Conservation (phyloP, 2,329 filamentous ascomycete species). For the Cephalotrichum gorgonifer region DNA sequence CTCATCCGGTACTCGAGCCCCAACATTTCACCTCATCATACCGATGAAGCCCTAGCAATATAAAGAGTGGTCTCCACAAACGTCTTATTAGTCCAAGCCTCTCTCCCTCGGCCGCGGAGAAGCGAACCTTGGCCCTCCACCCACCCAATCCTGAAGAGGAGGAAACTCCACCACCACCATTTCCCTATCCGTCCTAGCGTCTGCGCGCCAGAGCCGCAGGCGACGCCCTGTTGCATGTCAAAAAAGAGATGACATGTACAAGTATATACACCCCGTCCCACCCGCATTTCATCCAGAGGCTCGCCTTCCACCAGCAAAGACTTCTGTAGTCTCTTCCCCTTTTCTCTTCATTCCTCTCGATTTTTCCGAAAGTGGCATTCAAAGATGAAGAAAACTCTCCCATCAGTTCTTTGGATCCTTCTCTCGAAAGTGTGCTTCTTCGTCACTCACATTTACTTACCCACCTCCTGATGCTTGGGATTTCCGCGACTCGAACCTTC, state of each 20-base stretch:
- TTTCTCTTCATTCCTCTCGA: background rate
- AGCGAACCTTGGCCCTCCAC: no score
- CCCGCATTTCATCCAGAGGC: background rate
- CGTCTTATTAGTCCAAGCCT: no score
- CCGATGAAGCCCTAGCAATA: no score
- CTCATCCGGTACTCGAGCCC: no score
- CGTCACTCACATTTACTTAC: background rate
- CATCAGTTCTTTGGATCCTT: background rate
- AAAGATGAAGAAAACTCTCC: background rate
- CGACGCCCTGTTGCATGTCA: background rate
- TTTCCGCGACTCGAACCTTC: background rate
- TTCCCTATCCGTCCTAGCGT: background rate
- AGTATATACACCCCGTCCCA: background rate
- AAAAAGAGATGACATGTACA: background rate
- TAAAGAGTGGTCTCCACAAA: no score
- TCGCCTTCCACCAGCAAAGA: background rate
- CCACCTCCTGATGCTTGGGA: background rate
- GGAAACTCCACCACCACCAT: no score
- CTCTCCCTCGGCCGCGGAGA: no score
- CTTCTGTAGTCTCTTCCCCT: background rate
- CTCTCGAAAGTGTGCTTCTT: background rate
- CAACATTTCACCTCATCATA: no score
- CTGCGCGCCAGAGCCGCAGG: background rate
- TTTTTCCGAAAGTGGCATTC: background rate
- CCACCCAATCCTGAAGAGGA: no score